Evolutionary conservation across 1,284 basidiomycete genomes (phyloP).

Genomic region (Naganishia cerealis): DNA sequence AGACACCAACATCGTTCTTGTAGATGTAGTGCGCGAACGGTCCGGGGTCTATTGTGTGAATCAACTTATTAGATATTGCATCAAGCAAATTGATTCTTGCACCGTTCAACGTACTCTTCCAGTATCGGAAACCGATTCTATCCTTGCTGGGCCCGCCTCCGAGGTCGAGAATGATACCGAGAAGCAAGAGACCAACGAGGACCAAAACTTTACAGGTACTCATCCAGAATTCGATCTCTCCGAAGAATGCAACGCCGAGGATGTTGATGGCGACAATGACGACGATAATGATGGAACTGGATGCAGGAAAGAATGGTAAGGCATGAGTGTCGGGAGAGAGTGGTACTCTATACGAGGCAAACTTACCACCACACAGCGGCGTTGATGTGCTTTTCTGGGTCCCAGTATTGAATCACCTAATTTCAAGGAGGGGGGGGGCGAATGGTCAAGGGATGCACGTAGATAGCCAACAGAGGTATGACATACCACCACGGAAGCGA

Average conservation of each 20-base stretch:
- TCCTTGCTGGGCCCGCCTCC: conserved; percentile 68
- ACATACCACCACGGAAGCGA: conserved; percentile 58
- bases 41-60: conserved; percentile 57
- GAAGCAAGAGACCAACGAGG: conserved; percentile 62
- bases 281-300: conserved; percentile 52
- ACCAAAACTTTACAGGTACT: conserved; percentile 61
- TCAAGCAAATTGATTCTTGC: background rate
- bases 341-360: background rate
- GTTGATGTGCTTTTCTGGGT: conserved; percentile 28
- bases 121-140: conserved; percentile 62
- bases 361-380: conserved; percentile 26
- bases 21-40: conserved; percentile 35
- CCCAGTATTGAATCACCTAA: conserved; percentile 23
- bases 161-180: conserved; percentile 63
- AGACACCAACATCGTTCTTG: conserved; percentile 24
- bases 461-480: conserved; percentile 44
- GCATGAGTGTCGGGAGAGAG: conserved; percentile 39
- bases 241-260: conserved; percentile 60
- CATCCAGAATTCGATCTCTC: conserved; percentile 63
- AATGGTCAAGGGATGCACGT: conserved; percentile 15
- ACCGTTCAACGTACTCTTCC: conserved; percentile 50
- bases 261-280: conserved; percentile 52
- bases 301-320: conserved; percentile 46
- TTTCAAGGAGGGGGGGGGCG: background rate
- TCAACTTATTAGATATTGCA: conserved; percentile 52